Base-by-base conservation (phyloP, 2,329 filamentous ascomycete species). In the Pseudogymnoascus sp. region DNA sequence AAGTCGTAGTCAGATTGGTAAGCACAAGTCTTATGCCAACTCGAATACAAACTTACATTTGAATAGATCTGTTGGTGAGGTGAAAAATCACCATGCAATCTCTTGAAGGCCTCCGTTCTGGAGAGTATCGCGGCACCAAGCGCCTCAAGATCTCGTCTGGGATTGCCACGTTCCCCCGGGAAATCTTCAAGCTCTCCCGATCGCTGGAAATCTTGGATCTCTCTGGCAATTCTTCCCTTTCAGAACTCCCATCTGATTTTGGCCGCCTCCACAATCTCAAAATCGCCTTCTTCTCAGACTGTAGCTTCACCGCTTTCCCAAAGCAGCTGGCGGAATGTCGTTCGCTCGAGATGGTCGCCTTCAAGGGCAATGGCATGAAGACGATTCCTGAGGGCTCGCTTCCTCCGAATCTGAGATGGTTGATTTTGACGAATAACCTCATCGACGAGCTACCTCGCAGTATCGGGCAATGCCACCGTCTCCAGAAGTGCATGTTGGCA, bases 401-500 rank as follows among this genome's bases (percentile, higher is more conserved):
- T 16, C 79, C 79, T 7, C 72, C 73, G 6, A 74, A 69, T 8
- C 71, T 81, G 16, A 73, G 78, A n/a, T 80, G 78, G 77, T 70
- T 81, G 40, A 80, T 81, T 61, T 70, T 82, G 11, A 81, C 79
- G 16, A 75, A 78, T 67, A 81, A 81, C 69, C 65, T 68, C 40
- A 74, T 81, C 42, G 64, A 65, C 3, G 62, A 66, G 6, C 69
- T 82, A 6, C 78, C 79, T 0, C 67, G 66, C 16, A 77, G 73
- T 68, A 77, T 81, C 59, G 77, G 78, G 8, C 69, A 69, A 18
- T 81, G 79, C 64, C 65, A 66, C 16, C 73, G 74, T 10, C 72
- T 81, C 4, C 76, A 81, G 66, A 80, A 80, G 69, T 80, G 79
- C 67, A 78, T 80, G 77, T 69, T 81, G n/a, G 75, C 79, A 1